phyloP scores from a whole-genome alignment of 495 filamentous ascomycete species.

The Oidiodendron maius region DNA sequence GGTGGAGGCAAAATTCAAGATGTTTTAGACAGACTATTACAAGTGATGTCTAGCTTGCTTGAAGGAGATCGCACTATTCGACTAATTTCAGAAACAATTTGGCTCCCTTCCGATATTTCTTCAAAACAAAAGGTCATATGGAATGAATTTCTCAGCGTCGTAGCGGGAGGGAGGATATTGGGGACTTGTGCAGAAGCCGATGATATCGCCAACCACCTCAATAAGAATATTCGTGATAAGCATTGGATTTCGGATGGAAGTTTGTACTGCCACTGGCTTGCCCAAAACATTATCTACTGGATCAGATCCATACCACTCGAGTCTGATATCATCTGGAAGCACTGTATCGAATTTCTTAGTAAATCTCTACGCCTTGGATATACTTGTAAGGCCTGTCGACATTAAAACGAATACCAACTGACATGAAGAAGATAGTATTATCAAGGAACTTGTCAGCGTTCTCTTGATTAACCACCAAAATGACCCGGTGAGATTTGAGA shows the following conservation, averaged over 20 bases:
- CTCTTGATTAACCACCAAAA: conserved; percentile 11
- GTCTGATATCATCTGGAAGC: conserved; percentile 42
- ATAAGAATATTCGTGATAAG: conserved; percentile 19
- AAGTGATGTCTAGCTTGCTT: conserved; percentile 47
- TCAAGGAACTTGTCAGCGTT: conserved; percentile 21
- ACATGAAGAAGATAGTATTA: conserved; percentile 16
- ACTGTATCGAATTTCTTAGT: conserved; percentile 53
- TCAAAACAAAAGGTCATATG: conserved; percentile 46
- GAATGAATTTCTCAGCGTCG: conserved; percentile 55
- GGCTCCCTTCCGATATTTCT: neutral
- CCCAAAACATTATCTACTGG: conserved; percentile 53
- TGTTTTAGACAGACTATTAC: conserved; percentile 30
- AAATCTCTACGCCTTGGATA: conserved; percentile 70
- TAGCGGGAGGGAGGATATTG: conserved; percentile 67
- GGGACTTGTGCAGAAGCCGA: conserved; percentile 73
- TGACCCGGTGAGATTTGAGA: conserved; percentile 25
- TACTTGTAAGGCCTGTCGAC: conserved; percentile 45
- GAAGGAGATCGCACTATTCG: conserved; percentile 45
- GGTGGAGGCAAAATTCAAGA: conserved; percentile 34
- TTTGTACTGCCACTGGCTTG: conserved; percentile 70
- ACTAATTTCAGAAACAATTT: conserved; percentile 41
- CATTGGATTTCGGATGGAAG: conserved; percentile 63
- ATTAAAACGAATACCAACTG: conserved; percentile 7
- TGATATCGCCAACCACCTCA: conserved; percentile 30
- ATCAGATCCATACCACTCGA: conserved; percentile 26